Conservation (phyloP, 2,329 filamentous ascomycete genomes). For the Herpotrichia juniperi region DNA sequence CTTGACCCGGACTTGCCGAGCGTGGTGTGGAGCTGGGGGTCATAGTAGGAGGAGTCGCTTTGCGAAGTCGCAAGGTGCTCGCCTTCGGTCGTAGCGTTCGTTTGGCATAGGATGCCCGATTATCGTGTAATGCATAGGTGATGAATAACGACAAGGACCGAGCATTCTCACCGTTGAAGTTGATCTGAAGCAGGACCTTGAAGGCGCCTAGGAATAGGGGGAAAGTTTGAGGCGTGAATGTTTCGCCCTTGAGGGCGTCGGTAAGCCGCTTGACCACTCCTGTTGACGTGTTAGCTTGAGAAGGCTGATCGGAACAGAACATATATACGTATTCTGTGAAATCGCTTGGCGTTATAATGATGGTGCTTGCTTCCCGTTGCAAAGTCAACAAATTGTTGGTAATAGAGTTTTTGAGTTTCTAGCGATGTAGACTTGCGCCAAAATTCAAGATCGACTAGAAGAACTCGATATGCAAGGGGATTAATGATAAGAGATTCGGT, state of each 20-base stretch:
- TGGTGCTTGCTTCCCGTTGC: slow-evolving; percentile 89
- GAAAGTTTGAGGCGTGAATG: slow-evolving; percentile 73
- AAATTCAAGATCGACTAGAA: slow-evolving; percentile 90
- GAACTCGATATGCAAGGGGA: slow-evolving; percentile 87
- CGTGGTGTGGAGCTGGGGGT: slow-evolving; percentile 37
- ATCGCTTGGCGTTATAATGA: slow-evolving; percentile 85
- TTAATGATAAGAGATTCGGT: slow-evolving; percentile 94
- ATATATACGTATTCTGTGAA: slow-evolving; percentile 85
- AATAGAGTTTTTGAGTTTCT: slow-evolving; percentile 85
- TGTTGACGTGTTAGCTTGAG: slow-evolving; percentile 46
- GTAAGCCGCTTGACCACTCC: slow-evolving; percentile 89
- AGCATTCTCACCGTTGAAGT: slow-evolving; percentile 82
- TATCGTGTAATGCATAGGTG: slow-evolving; percentile 84
- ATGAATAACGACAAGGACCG: slow-evolving; percentile 89
- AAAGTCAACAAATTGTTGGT: slow-evolving; percentile 88
- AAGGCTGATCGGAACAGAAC: background rate
- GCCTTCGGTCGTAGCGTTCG: slow-evolving; percentile 40
- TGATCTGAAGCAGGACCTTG: slow-evolving; percentile 77
- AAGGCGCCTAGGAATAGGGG: slow-evolving; percentile 80
- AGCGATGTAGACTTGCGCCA: slow-evolving; percentile 79
- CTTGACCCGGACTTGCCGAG: slow-evolving; percentile 37
- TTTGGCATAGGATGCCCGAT: slow-evolving; percentile 51
- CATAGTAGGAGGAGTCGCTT: slow-evolving; percentile 30
- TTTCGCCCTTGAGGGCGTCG: slow-evolving; percentile 87
- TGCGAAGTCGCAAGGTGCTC: slow-evolving; percentile 38